Conservation (phyloP, 2,329 filamentous ascomycete genomes). For the Rutstroemia sp. region DNA sequence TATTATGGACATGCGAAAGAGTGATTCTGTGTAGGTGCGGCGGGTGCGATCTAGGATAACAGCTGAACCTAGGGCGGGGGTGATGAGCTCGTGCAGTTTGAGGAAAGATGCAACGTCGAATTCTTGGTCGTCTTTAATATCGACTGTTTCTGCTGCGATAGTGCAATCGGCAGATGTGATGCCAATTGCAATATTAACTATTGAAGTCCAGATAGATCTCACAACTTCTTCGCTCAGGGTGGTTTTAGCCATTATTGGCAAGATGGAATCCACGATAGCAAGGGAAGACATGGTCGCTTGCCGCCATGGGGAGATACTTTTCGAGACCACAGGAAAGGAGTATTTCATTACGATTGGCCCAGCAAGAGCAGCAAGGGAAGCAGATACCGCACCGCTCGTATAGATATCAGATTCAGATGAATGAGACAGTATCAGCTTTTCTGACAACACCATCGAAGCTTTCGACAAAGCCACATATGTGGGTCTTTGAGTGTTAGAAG, state of each 20-base stretch:
- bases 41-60: constrained; percentile 60
- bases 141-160: constrained; percentile 34
- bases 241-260: constrained; percentile 51
- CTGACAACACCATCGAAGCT: constrained; percentile 64
- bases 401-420: constrained; percentile 62
- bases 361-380: constrained; percentile 59
- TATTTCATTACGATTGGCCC: constrained; percentile 76
- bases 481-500: constrained; percentile 43
- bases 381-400: constrained; percentile 55
- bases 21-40: constrained; percentile 60
- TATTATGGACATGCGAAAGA: constrained; percentile 79
- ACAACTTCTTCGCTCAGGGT: constrained; percentile 38
- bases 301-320: constrained; percentile 67
- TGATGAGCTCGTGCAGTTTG: constrained; percentile 62
- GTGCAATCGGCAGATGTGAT: constrained; percentile 59
- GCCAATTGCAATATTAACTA: constrained; percentile 59
- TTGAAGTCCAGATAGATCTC: constrained; percentile 61
- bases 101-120: constrained; percentile 76
- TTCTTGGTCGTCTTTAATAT: constrained; percentile 60
- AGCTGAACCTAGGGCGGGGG: constrained; percentile 61
- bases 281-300: constrained; percentile 67
- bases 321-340: constrained; percentile 63
- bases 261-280: constrained; percentile 56
- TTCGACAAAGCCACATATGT: constrained; percentile 90
- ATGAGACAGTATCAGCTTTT: constrained; percentile 52